These are phyloP conservation scores for Lolium perenne DNA, from an alignment of 176 grass and related monocot genomes.

Conservation along the genomic window DNA sequence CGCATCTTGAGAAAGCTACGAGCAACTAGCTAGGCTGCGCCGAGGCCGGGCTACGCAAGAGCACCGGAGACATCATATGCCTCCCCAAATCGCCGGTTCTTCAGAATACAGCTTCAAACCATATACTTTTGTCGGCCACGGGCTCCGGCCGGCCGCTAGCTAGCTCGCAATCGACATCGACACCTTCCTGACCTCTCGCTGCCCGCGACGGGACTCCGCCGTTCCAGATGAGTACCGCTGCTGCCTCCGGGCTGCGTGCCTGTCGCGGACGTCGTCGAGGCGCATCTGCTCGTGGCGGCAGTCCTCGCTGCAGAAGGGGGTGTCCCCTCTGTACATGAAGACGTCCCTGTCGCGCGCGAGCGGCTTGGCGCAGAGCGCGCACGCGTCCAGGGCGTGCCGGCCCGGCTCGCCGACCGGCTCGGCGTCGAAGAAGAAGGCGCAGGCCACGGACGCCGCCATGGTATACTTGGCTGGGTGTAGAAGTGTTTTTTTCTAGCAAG, in stretches of 20 bases:
- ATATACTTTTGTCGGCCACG: too few species aligned
- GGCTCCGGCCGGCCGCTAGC: too few species aligned
- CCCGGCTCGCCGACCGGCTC: constrained; percentile 6
- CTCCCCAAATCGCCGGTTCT: neutral
- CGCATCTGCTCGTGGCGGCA: constrained; percentile 70
- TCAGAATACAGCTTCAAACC: neutral
- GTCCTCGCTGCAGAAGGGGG: constrained; percentile 78
- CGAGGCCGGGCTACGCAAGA: neutral
- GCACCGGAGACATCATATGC: neutral
- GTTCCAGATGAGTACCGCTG: neutral
- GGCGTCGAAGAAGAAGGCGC: constrained; percentile 58
- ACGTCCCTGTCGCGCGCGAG: constrained; percentile 55
- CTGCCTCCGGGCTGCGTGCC: neutral
- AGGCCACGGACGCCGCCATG: neutral
- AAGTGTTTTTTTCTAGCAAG: too few species aligned
- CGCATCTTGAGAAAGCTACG: neutral
- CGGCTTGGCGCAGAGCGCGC: constrained; percentile 58
- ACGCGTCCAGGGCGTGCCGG: constrained; percentile 49
- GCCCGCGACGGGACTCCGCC: neutral
- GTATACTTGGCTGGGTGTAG: neutral
- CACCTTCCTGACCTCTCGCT: constrained; percentile 25
- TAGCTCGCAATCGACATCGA: constrained; percentile 38
- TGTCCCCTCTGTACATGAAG: constrained; percentile 85
- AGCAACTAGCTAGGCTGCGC: neutral
- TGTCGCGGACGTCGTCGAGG: constrained; percentile 35